Percentiles rank a stretch among this genome's conserved stretches.
Evolutionary conservation across 495 filamentous ascomycete genomes (phyloP).

Genomic region (Xylaria cubensis): DNA sequence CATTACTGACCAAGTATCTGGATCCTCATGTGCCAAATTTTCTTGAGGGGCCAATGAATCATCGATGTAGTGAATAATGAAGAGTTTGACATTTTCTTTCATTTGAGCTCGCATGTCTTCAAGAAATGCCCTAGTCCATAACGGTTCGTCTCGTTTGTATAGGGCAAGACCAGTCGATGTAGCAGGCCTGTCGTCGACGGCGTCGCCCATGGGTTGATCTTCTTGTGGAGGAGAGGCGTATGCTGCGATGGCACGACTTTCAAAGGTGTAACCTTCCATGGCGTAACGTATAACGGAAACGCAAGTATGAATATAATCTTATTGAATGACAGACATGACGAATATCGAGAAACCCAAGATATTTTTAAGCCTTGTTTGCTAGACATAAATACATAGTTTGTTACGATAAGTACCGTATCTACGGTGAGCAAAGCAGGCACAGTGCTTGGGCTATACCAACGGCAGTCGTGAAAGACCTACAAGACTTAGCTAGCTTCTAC

Average conservation of each 20-base stretch:
- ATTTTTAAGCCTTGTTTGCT: no score
- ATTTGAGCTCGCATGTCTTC: neutral
- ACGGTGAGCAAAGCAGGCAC: neutral
- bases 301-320: neutral
- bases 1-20: neutral
- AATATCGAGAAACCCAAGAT: neutral
- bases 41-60: rapidly evolving
- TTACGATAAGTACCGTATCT: neutral
- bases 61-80: neutral
- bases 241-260: no score
- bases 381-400: neutral
- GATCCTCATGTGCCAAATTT: neutral
- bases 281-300: neutral
- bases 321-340: neutral
- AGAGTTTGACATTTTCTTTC: neutral
- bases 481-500: neutral
- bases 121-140: neutral
- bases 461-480: neutral
- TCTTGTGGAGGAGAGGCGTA: neutral
- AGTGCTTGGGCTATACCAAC: neutral
- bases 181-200: neutral
- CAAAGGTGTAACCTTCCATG: neutral
- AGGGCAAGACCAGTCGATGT: neutral
- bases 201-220: neutral
- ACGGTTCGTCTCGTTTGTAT: neutral